These are phyloP conservation scores for Boletellus deceptivus DNA, from an alignment of 1,284 basidiomycete species.

Conservation along the genomic window DNA sequence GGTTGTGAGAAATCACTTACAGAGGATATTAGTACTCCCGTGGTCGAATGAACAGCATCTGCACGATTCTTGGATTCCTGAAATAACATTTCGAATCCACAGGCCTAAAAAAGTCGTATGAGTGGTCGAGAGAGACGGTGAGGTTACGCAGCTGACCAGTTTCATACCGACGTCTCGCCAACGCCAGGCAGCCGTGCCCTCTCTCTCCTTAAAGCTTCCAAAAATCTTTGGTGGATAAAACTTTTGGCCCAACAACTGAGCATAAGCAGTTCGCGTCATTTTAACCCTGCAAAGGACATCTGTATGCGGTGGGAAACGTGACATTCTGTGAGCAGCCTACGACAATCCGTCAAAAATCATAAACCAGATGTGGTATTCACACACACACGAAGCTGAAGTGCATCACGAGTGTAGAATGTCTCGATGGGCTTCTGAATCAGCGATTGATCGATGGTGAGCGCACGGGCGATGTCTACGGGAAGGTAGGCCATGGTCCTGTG, in stretches of 20 bases:
- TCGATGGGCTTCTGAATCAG: slow-evolving; percentile 86
- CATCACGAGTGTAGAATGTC: slow-evolving; percentile 91
- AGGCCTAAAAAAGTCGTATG: slow-evolving; percentile 52
- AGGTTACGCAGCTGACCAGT: slow-evolving; percentile 47
- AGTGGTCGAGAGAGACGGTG: not conserved
- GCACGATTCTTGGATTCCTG: slow-evolving; percentile 68
- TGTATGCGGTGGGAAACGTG: slow-evolving; percentile 78
- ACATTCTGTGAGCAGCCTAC: slow-evolving; percentile 83
- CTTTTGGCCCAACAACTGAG: slow-evolving; percentile 86
- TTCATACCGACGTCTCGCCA: slow-evolving; percentile 90
- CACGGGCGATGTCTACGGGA: slow-evolving; percentile 74
- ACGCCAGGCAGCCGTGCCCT: slow-evolving; percentile 63
- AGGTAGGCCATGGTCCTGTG: slow-evolving; percentile 82
- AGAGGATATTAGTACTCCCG: slow-evolving; percentile 43
- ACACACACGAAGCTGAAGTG: slow-evolving; percentile 79
- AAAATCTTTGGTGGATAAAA: slow-evolving; percentile 92
- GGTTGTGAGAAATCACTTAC: slow-evolving; percentile 37
- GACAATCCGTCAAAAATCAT: slow-evolving; percentile 5
- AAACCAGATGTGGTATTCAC: not conserved
- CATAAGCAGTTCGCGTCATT: slow-evolving; percentile 89
- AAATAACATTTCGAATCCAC: slow-evolving; percentile 94
- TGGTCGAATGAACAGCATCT: slow-evolving; percentile 36
- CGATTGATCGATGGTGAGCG: slow-evolving; percentile 61
- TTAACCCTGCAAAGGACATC: slow-evolving; percentile 58
- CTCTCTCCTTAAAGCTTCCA: slow-evolving; percentile 66